These are phyloP conservation scores for Lecanicillium sp. DNA, from an alignment of 2,329 filamentous ascomycete species.

Conservation along the genomic window DNA sequence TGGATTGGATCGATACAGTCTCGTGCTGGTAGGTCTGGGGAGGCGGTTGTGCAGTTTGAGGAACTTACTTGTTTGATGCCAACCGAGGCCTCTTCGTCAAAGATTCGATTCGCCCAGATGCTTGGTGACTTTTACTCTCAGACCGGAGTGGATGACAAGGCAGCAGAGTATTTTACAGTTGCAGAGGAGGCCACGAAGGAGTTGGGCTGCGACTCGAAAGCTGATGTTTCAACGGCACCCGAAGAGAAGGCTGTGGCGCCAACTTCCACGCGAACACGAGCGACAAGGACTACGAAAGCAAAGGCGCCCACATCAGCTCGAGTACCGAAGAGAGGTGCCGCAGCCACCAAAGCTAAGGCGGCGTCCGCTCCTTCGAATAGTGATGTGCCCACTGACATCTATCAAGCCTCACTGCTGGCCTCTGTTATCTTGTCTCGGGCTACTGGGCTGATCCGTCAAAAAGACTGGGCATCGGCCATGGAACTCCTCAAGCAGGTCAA, in stretches of 20 bases:
- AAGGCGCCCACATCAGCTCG: conserved; percentile 8
- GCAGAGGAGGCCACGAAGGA: conserved; percentile 39
- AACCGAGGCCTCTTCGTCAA: conserved; percentile 25
- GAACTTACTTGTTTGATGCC: conserved; percentile 44
- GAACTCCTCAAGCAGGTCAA: conserved; percentile 43
- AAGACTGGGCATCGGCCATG: conserved; percentile 51
- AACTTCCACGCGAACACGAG: conserved; percentile 10
- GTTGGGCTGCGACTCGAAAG: conserved; percentile 15
- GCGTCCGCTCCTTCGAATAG: conserved; percentile 11
- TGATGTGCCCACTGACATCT: conserved; percentile 21
- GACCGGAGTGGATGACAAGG: conserved; percentile 34
- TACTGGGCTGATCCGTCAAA: conserved; percentile 35
- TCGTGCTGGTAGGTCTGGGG: conserved; percentile 49
- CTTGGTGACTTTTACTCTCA: conserved; percentile 48
- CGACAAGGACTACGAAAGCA: conserved; percentile 8
- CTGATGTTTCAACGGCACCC: conserved; percentile 1
- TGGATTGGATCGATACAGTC: conserved; percentile 48
- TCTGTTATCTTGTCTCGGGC: conserved; percentile 30
- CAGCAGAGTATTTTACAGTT: conserved; percentile 33
- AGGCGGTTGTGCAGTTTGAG: conserved; percentile 44
- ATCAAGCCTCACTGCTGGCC: conserved; percentile 27
- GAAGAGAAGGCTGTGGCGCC: conserved; percentile 10
- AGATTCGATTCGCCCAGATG: conserved; percentile 40
- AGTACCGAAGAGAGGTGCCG: conserved; percentile 2
- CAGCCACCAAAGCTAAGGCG: conserved; percentile 16